Conservation (phyloP, 768 basidiomycete genomes). For the Pleurotus djamor region DNA sequence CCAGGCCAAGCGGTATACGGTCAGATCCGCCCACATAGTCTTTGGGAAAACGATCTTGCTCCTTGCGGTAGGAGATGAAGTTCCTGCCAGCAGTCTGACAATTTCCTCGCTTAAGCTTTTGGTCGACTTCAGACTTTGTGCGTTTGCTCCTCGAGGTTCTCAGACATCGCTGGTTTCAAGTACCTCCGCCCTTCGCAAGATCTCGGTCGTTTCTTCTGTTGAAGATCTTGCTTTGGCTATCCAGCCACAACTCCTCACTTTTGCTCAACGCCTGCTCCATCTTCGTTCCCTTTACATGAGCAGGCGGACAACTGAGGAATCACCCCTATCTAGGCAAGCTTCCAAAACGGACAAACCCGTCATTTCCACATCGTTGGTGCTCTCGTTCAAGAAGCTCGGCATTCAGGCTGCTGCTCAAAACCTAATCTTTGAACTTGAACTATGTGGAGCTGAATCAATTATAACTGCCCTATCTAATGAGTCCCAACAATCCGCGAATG, state of each 20-base stretch:
- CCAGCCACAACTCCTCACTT: conserved; percentile 59
- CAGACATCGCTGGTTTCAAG: background rate
- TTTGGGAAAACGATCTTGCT: conserved; percentile 23
- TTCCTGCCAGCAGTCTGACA: conserved; percentile 30
- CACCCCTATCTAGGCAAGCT: background rate
- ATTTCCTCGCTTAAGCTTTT: background rate
- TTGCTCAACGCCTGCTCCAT: conserved; percentile 54
- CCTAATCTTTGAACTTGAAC: conserved; percentile 59
- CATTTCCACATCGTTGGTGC: background rate
- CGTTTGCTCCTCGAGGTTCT: background rate
- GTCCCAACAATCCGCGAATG: conserved; percentile 40
- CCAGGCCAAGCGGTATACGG: background rate
- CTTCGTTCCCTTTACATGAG: conserved; percentile 36
- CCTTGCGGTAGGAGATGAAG: conserved; percentile 26
- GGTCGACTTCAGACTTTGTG: background rate
- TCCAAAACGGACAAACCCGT: conserved; percentile 10
- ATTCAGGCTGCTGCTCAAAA: conserved; percentile 72
- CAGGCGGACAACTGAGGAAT: background rate
- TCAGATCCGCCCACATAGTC: conserved; percentile 20
- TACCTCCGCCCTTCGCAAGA: background rate
- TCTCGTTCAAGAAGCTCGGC: conserved; percentile 35
- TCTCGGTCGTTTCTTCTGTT: conserved; percentile 23
- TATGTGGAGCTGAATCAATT: conserved; percentile 34
- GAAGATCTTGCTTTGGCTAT: conserved; percentile 40
- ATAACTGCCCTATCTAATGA: conserved; percentile 27